phyloP scores from a whole-genome alignment of 495 filamentous ascomycete species.

The Hypoxylon lenormandii region DNA sequence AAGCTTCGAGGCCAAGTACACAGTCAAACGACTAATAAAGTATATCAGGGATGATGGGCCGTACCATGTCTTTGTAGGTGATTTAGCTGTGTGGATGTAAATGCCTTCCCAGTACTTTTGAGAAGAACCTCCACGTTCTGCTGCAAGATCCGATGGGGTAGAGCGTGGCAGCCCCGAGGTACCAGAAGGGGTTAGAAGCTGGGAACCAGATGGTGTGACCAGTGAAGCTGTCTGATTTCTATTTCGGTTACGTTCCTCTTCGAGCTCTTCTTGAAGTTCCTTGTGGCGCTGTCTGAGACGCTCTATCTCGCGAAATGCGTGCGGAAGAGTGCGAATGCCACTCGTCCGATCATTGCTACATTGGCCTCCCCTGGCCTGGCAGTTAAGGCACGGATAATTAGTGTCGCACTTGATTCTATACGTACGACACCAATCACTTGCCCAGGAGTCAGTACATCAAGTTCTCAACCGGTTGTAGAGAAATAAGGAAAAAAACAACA shows the following conservation, averaged over 20 bases:
- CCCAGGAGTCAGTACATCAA: slow-evolving; percentile 33
- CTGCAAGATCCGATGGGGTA: slow-evolving; percentile 11
- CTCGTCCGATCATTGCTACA: slow-evolving; percentile 54
- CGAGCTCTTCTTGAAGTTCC: slow-evolving; percentile 55
- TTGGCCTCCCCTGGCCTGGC: slow-evolving; percentile 55
- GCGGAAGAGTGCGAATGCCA: slow-evolving; percentile 53
- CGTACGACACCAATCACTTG: slow-evolving; percentile 63
- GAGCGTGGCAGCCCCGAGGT: slow-evolving; percentile 1
- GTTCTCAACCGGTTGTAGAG: background rate
- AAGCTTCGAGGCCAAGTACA: slow-evolving; percentile 49
- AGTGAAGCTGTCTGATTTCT: slow-evolving; percentile 23
- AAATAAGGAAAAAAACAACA: background rate
- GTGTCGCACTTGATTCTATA: slow-evolving; percentile 64
- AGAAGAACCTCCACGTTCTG: slow-evolving; percentile 4
- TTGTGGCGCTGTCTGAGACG: slow-evolving; percentile 52
- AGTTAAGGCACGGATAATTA: slow-evolving; percentile 60
- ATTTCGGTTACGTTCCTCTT: slow-evolving; percentile 33
- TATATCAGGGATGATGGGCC: slow-evolving; percentile 56
- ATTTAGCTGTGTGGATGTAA: slow-evolving; percentile 48
- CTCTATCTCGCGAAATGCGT: slow-evolving; percentile 59
- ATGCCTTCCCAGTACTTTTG: slow-evolving; percentile 47
- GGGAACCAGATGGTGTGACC: slow-evolving; percentile 1
- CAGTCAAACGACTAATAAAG: slow-evolving; percentile 55
- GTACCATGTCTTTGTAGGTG: slow-evolving; percentile 52
- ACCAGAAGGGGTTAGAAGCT: slow-evolving; percentile 11